Conservation (phyloP, 2,329 filamentous ascomycete species). For the Epicoccum nigrum region DNA sequence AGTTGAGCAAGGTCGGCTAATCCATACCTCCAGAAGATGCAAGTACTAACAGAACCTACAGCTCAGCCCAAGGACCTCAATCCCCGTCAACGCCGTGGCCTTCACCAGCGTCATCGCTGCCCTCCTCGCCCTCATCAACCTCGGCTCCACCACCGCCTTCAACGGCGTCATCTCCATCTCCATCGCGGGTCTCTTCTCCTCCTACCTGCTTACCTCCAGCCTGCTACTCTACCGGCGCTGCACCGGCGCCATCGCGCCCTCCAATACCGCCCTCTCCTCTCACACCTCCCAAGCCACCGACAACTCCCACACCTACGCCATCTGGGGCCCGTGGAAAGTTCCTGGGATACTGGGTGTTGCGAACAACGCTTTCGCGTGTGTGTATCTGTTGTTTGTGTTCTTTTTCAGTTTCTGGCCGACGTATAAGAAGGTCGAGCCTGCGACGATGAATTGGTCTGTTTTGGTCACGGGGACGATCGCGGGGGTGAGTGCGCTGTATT, state of each 20-base stretch:
- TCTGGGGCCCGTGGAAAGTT: conserved; percentile 36
- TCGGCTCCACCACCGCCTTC: conserved; percentile 47
- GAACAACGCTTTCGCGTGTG: conserved; percentile 33
- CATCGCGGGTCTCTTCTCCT: conserved; percentile 35
- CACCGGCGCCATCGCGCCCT: conserved; percentile 25
- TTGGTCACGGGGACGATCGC: conserved; percentile 28
- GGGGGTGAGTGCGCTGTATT: conserved; percentile 29
- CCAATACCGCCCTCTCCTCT: conserved; percentile 7
- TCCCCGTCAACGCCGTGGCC: conserved; percentile 45
- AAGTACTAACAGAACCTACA: too few relatives aligned
- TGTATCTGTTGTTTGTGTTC: conserved; percentile 31
- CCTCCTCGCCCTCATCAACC: conserved; percentile 56
- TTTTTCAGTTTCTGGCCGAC: conserved; percentile 42
- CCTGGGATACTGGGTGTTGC: conserved; percentile 25
- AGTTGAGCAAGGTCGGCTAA: conserved; percentile 23
- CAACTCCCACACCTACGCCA: conserved; percentile 15
- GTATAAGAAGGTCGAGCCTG: conserved; percentile 20
- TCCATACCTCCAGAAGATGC: too few relatives aligned
- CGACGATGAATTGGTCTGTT: conserved; percentile 39
- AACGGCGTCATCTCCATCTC: conserved; percentile 37
- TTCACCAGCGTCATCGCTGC: conserved; percentile 45
- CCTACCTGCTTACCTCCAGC: conserved; percentile 30
- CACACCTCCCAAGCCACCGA: neutral
- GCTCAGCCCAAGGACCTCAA: conserved; percentile 28
- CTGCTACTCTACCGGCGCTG: conserved; percentile 37